Conservation (phyloP, 2,329 filamentous ascomycete genomes). For the Talaromyces rugulosus region DNA sequence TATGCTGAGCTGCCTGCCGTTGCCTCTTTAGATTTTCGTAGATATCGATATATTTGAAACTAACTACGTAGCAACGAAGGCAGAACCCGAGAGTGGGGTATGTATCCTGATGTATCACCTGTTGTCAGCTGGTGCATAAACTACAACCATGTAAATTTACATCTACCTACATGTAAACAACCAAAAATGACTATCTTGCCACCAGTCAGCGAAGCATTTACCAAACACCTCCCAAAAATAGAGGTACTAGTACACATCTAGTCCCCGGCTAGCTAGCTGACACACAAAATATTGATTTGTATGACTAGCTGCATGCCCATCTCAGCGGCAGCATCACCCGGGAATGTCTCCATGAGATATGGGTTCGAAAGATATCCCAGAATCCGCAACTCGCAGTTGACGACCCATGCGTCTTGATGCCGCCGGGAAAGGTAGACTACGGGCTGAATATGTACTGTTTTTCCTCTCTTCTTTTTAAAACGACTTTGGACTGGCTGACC, state of each 20-base stretch:
- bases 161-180: background rate
- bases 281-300: background rate
- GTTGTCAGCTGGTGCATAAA: background rate
- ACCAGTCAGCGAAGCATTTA: conserved; percentile 27
- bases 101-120: too few relatives aligned
- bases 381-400: conserved; percentile 53
- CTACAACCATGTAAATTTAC: background rate
- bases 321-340: conserved; percentile 74
- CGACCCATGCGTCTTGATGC: conserved; percentile 67
- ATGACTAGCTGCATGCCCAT: conserved; percentile 68
- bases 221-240: conserved; percentile 31
- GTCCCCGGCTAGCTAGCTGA: background rate
- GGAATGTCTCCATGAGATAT: conserved; percentile 69
- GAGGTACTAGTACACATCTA: conserved; percentile 22
- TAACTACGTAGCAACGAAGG: background rate
- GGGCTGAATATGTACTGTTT: conserved; percentile 60
- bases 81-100: background rate
- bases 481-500: background rate
- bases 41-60: background rate
- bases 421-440: conserved; percentile 66
- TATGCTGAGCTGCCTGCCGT: background rate
- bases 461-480: background rate
- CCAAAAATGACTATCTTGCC: background rate
- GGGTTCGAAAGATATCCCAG: conserved; percentile 54
- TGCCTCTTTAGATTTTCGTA: background rate